These are phyloP conservation scores for Aspergillus arachidicola DNA, from an alignment of 2,329 filamentous ascomycete species.

Conservation along the genomic window DNA sequence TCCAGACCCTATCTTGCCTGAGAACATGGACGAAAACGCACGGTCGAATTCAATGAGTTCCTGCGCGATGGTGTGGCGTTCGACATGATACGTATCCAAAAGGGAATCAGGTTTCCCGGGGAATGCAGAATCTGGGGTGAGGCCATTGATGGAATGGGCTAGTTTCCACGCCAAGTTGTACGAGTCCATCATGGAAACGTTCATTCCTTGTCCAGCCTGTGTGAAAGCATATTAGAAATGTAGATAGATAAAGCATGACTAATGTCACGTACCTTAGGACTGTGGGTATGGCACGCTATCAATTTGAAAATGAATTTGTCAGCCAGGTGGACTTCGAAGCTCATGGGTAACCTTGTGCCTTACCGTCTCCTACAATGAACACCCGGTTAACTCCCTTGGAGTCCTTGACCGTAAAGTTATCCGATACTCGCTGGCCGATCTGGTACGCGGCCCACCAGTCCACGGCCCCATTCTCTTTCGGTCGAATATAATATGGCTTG, in stretches of 20 bases:
- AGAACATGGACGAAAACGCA: slow-evolving; percentile 43
- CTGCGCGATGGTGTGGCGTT: slow-evolving; percentile 41
- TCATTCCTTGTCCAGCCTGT: slow-evolving; percentile 75
- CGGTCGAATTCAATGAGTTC: slow-evolving; percentile 45
- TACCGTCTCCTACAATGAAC: slow-evolving; percentile 70
- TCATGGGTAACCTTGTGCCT: slow-evolving; percentile 4
- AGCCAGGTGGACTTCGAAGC: neutral
- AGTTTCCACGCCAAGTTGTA: slow-evolving; percentile 48
- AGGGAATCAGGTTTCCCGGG: slow-evolving; percentile 25
- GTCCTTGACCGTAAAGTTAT: slow-evolving; percentile 57
- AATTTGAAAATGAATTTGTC: neutral
- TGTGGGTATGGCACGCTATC: slow-evolving; percentile 74
- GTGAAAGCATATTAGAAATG: neutral
- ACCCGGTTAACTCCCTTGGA: slow-evolving; percentile 70
- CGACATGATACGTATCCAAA: slow-evolving; percentile 41
- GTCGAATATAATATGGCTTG: slow-evolving; percentile 67
- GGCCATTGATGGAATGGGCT: slow-evolving; percentile 38
- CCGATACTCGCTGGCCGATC: slow-evolving; percentile 67
- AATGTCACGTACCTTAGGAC: slow-evolving; percentile 57
- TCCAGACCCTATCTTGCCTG: slow-evolving; percentile 36
- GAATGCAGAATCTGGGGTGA: slow-evolving; percentile 27
- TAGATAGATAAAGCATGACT: neutral
- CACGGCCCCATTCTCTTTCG: slow-evolving; percentile 57
- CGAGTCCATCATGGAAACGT: slow-evolving; percentile 69
- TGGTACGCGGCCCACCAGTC: slow-evolving; percentile 79